A percentile compares a stretch with the other conserved stretches of the same genome.
Evolutionary conservation across 495 filamentous ascomycete species (phyloP).

Genomic region (Xylaria sp.): DNA sequence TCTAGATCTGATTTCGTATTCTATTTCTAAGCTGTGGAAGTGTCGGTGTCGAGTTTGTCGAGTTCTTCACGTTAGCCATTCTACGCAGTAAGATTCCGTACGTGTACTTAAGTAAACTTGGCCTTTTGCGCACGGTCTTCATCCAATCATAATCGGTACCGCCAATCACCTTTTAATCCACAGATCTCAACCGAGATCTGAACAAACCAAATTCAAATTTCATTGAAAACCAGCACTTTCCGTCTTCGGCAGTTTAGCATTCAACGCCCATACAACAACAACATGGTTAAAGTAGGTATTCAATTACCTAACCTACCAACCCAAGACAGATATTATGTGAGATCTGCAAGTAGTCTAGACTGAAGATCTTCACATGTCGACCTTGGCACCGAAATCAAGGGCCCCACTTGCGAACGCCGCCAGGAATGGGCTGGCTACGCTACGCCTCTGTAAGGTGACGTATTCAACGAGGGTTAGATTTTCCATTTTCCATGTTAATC

Average conservation of each 20-base stretch:
- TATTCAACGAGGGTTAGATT: neutral
- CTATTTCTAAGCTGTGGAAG: no score
- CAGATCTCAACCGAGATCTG: neutral
- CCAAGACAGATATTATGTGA: neutral
- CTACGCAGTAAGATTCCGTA: no score
- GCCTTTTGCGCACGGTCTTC: no score
- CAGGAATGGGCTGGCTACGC: neutral
- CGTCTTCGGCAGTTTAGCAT: neutral
- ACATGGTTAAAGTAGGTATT: neutral
- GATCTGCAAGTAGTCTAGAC: neutral
- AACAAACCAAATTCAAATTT: neutral
- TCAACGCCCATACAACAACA: no score
- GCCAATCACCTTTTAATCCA: no score
- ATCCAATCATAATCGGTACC: no score
- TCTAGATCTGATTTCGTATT: no score
- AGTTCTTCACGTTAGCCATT: no score
- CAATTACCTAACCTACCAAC: neutral
- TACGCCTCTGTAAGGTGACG: constrained; percentile 4
- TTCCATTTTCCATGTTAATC: neutral
- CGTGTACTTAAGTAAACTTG: no score
- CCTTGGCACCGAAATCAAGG: neutral
- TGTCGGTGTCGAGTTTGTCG: no score
- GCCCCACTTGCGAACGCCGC: constrained; percentile 4
- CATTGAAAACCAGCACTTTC: neutral
- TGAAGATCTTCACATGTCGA: constrained; percentile 12